A percentile compares a stretch with the other conserved stretches of the same genome.
phyloP scores from a whole-genome alignment of 2,329 filamentous ascomycete species.

The Aspergillus unguis region DNA sequence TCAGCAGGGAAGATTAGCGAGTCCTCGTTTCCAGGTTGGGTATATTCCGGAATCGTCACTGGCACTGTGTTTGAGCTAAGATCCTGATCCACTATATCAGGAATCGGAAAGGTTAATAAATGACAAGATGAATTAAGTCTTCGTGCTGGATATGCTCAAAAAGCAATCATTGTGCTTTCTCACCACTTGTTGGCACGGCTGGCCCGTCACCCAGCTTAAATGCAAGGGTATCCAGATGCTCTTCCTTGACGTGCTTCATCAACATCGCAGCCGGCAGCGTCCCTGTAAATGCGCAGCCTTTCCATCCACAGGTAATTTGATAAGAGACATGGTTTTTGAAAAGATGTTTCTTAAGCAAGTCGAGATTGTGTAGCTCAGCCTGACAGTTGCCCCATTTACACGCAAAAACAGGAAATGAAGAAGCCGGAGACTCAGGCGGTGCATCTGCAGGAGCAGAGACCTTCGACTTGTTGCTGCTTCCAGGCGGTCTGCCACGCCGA shows the following conservation, averaged over 20 bases:
- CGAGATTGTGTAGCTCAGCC: constrained; percentile 60
- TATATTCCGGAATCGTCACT: constrained; percentile 46
- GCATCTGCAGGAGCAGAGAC: constrained; percentile 20
- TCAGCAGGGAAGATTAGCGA: constrained; percentile 39
- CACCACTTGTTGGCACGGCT: constrained; percentile 54
- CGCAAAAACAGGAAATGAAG: constrained; percentile 45
- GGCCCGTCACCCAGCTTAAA: constrained; percentile 61
- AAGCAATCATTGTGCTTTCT: constrained; percentile 37
- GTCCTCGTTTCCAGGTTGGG: constrained; percentile 24
- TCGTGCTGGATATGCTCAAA: constrained; percentile 5
- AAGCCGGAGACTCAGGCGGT: constrained; percentile 9
- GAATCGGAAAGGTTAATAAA: constrained; percentile 20
- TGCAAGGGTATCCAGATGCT: constrained; percentile 54
- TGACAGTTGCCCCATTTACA: constrained; percentile 59
- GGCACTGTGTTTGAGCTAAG: constrained; percentile 18
- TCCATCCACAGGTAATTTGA: constrained; percentile 27
- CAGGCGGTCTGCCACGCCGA: constrained; percentile 21
- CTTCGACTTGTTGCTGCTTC: constrained; percentile 8
- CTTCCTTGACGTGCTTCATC: constrained; percentile 50
- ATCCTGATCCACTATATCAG: constrained; percentile 17
- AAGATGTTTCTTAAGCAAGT: constrained; percentile 58
- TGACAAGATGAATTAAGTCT: neutral
- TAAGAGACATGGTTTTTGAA: constrained; percentile 51
- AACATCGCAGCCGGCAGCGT: constrained; percentile 38
- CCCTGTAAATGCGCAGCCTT: constrained; percentile 20